Evolutionary conservation across 345 rosid genomes (phyloP).

Genomic region (Toxicodendron radicans): DNA sequence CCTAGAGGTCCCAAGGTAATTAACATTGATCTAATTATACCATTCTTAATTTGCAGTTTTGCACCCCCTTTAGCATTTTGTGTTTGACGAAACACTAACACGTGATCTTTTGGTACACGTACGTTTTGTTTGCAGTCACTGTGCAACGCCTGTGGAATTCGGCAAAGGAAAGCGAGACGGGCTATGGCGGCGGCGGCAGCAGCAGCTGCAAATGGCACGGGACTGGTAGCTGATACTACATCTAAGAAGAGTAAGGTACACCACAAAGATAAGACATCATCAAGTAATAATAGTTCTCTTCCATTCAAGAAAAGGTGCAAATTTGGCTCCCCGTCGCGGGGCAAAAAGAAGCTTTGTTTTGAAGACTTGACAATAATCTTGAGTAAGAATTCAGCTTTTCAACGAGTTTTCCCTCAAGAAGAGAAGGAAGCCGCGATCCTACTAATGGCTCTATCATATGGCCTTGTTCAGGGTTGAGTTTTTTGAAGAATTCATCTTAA

Average conservation of each 20-base stretch:
- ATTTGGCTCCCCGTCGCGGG: slow-evolving; percentile 17
- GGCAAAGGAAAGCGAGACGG: slow-evolving; percentile 86
- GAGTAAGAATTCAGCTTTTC: slow-evolving; percentile 70
- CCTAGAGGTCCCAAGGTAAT: slow-evolving; percentile 93
- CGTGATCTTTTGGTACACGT: not conserved
- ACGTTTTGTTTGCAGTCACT: slow-evolving; percentile 57
- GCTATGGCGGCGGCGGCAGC: slow-evolving; percentile 68
- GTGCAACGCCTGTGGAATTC: slow-evolving; percentile 92
- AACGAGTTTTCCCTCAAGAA: slow-evolving; percentile 84
- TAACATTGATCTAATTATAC: not conserved
- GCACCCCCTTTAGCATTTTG: not conserved
- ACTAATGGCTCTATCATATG: slow-evolving; percentile 91
- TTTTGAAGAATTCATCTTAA: not conserved
- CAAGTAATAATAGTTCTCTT: slow-evolving; percentile 22
- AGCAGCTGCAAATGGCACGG: slow-evolving; percentile 17
- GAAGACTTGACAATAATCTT: slow-evolving; percentile 70
- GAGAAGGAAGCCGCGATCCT: slow-evolving; percentile 96
- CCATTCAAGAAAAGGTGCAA: slow-evolving; percentile 50
- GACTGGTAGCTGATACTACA: slow-evolving; percentile 17
- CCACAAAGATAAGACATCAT: slow-evolving; percentile 34
- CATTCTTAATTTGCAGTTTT: not conserved
- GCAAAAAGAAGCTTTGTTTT: slow-evolving; percentile 55
- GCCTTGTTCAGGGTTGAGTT: slow-evolving; percentile 63
- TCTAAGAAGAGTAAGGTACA: slow-evolving; percentile 34
- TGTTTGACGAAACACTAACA: not conserved